Conservation (phyloP, 768 basidiomycete genomes). For the Mycena kentingensis region DNA sequence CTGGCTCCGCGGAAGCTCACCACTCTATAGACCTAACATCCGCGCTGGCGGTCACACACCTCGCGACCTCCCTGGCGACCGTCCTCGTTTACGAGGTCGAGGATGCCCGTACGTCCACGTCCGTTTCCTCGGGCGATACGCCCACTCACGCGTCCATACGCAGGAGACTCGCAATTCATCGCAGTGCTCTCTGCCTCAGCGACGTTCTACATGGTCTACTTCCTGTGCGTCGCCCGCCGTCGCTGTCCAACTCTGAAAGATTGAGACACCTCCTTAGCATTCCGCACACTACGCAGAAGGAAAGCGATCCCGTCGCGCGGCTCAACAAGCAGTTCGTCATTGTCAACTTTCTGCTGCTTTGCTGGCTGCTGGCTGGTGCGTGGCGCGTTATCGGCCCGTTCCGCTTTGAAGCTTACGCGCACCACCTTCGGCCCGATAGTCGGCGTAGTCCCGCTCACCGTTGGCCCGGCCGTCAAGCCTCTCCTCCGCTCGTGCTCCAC, state of each 20-base stretch:
- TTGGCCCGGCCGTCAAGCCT: slow-evolving; percentile 1
- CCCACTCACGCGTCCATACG: neutral
- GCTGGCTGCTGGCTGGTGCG: slow-evolving; percentile 18
- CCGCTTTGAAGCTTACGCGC: neutral
- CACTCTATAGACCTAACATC: neutral
- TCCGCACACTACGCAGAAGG: slow-evolving; percentile 7
- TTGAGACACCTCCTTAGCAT: slow-evolving; percentile 1
- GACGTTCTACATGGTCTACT: slow-evolving; percentile 18
- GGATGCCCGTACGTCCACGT: slow-evolving; percentile 8
- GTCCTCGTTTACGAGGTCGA: slow-evolving; percentile 20
- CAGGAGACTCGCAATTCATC: slow-evolving; percentile 20
- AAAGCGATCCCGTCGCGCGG: slow-evolving; percentile 11
- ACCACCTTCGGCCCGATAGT: neutral
- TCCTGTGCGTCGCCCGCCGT: slow-evolving; percentile 7
- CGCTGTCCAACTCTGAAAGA: neutral
- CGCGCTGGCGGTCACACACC: slow-evolving; percentile 7
- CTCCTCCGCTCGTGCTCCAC: slow-evolving; percentile 1
- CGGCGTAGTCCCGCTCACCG: slow-evolving; percentile 13
- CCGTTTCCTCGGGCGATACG: neutral
- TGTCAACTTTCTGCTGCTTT: slow-evolving; percentile 18
- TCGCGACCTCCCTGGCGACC: slow-evolving; percentile 12
- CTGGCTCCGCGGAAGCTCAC: neutral
- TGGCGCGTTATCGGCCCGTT: neutral
- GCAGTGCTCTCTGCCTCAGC: slow-evolving; percentile 11
- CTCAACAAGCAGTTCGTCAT: slow-evolving; percentile 22